These are phyloP conservation scores for Cichorium intybus DNA, from an alignment of 140 eudicot genomes.

Conservation along the genomic window DNA sequence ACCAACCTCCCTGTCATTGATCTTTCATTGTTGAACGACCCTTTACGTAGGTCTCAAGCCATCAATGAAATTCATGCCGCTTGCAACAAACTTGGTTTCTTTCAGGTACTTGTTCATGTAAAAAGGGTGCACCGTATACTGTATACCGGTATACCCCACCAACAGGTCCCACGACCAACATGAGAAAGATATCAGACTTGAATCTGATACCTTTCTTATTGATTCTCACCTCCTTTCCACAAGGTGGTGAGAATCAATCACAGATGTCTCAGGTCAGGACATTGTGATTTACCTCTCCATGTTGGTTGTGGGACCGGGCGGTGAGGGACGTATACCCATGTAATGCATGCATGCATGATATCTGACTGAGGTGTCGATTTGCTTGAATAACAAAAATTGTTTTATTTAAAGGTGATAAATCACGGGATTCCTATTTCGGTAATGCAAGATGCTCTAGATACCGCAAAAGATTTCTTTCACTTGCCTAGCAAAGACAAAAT, in stretches of 20 bases:
- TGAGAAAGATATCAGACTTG: not conserved
- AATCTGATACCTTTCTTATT: not conserved
- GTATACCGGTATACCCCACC: too few species aligned
- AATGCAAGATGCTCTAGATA: conserved; percentile 47
- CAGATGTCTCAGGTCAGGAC: not conserved
- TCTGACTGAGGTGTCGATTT: not conserved
- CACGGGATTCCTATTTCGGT: conserved; percentile 50
- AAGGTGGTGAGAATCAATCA: too few species aligned
- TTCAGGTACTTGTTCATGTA: not conserved
- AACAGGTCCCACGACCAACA: not conserved
- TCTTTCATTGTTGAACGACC: conserved; percentile 37
- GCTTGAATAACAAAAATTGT: conserved; percentile 1
- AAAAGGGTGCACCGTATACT: too few species aligned
- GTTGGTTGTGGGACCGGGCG: not conserved
- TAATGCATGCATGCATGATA: conserved; percentile 11
- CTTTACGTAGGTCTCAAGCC: conserved; percentile 19
- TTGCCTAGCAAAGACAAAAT: conserved; percentile 49
- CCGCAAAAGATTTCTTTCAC: conserved; percentile 47
- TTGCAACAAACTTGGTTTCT: not conserved
- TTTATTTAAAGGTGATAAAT: conserved; percentile 46
- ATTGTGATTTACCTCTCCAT: not conserved
- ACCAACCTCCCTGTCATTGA: conserved; percentile 45
- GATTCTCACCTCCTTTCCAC: not conserved
- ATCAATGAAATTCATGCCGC: not conserved
- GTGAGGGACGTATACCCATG: too few species aligned